phyloP scores from a whole-genome alignment of 441 rosid species.

The Mallotus repandus region DNA sequence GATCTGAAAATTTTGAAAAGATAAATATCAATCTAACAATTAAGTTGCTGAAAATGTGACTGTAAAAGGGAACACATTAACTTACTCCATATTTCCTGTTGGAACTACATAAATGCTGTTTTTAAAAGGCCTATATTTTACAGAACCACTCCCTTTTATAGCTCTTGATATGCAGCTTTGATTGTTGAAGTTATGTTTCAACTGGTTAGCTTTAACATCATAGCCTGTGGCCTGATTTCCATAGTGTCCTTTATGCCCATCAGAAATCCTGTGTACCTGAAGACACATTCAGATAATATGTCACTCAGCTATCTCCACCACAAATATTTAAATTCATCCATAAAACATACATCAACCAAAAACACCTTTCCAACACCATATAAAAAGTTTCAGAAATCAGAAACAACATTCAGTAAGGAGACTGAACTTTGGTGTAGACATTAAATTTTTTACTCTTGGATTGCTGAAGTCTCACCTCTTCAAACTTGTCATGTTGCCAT shows the following conservation, averaged over 20 bases:
- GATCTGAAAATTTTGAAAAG: slow-evolving; percentile 15
- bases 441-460: slow-evolving; percentile 12
- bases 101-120: slow-evolving; percentile 8
- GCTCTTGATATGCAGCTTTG: slow-evolving; percentile 1
- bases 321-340: background rate
- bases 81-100: slow-evolving; percentile 3
- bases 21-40: background rate
- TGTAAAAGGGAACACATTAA: background rate
- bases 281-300: slow-evolving; percentile 1
- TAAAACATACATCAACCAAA: background rate
- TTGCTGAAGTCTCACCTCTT: slow-evolving; percentile 24
- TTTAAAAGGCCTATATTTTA: slow-evolving; percentile 17
- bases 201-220: slow-evolving; percentile 8
- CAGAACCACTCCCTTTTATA: slow-evolving; percentile 18
- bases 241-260: background rate
- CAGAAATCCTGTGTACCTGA: slow-evolving; percentile 15
- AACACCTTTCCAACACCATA: slow-evolving; percentile 3
- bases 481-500: slow-evolving; percentile 34
- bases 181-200: slow-evolving; percentile 2
- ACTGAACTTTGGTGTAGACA: slow-evolving; percentile 13
- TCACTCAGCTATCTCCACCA: background rate
- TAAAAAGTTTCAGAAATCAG: background rate
- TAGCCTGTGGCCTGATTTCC: background rate
- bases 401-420: slow-evolving; percentile 13
- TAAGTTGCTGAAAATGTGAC: background rate